Evolutionary conservation across 78 protist species (phyloP).

Genomic region (Pigoraptor vietnamica): DNA sequence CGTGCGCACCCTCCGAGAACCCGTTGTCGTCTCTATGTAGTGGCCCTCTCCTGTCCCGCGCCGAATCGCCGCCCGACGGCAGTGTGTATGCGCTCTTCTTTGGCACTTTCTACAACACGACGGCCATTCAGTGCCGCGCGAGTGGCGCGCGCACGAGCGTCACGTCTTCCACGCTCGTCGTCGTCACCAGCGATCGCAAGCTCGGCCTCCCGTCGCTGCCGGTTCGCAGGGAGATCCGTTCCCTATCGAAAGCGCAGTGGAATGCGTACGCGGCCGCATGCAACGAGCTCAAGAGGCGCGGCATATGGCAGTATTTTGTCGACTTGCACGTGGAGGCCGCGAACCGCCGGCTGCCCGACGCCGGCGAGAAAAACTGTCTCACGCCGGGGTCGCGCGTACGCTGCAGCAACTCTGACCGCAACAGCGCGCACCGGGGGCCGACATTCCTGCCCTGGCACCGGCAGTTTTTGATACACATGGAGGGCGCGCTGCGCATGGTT

Average conservation of each 20-base stretch:
- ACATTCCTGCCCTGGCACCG: conserved; percentile 1
- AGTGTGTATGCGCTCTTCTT: not conserved
- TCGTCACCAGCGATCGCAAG: not conserved
- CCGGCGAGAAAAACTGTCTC: not conserved
- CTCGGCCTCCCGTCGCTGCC: not conserved
- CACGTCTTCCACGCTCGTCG: not conserved
- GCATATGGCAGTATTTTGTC: not conserved
- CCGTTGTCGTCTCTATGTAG: not conserved
- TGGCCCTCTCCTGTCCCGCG: not conserved
- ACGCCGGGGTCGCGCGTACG: not conserved
- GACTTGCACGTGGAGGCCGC: not conserved
- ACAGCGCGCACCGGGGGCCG: not conserved
- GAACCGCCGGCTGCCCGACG: not conserved
- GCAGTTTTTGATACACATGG: not conserved
- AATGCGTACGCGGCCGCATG: not conserved
- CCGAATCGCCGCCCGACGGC: not conserved
- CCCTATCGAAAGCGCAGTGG: not conserved
- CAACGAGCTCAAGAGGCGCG: not conserved
- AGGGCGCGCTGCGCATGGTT: not conserved
- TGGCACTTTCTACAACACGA: not conserved
- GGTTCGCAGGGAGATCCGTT: not conserved
- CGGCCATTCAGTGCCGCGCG: not conserved
- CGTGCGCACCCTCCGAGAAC: too few relatives aligned
- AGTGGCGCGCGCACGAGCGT: not conserved
- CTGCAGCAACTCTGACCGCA: not conserved